These are phyloP conservation scores for Candida piceae DNA, from an alignment of 805 yeast genomes.

Conservation along the genomic window DNA sequence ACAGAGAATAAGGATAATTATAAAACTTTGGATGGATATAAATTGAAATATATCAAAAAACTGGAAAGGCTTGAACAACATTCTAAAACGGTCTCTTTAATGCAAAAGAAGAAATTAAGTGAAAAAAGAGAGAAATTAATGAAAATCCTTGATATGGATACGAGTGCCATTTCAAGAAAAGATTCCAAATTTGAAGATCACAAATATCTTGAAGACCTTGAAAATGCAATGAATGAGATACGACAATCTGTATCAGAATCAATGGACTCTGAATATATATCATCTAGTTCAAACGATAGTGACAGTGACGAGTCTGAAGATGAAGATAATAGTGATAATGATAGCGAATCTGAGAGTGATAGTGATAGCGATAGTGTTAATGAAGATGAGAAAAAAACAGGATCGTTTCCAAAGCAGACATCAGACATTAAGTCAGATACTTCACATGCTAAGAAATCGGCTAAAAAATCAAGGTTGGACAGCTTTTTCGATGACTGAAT, in stretches of 20 bases:
- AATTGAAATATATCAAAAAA: conserved; percentile 32
- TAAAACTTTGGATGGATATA: conserved; percentile 37
- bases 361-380: too few relatives aligned
- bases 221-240: conserved; percentile 33
- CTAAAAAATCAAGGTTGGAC: too few relatives aligned
- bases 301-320: conserved; percentile 3
- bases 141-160: conserved; percentile 28
- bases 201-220: conserved; percentile 34
- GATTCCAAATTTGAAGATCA: conserved; percentile 33
- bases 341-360: not conserved
- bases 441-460: too few relatives aligned
- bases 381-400: too few relatives aligned
- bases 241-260: conserved; percentile 21
- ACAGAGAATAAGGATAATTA: conserved; percentile 20
- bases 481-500: too few relatives aligned
- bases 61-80: conserved; percentile 32
- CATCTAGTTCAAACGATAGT: not conserved
- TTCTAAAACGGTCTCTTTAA: conserved; percentile 12
- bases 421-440: too few relatives aligned
- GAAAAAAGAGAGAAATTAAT: conserved; percentile 33
- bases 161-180: conserved; percentile 12
- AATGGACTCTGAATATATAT: conserved; percentile 5
- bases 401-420: too few relatives aligned
- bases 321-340: not conserved
- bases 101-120: conserved; percentile 16